Percentiles rank a stretch among this genome's conserved stretches.
Evolutionary conservation across 306 rosid species (phyloP).

Genomic region (Erythrophleum fordii): DNA sequence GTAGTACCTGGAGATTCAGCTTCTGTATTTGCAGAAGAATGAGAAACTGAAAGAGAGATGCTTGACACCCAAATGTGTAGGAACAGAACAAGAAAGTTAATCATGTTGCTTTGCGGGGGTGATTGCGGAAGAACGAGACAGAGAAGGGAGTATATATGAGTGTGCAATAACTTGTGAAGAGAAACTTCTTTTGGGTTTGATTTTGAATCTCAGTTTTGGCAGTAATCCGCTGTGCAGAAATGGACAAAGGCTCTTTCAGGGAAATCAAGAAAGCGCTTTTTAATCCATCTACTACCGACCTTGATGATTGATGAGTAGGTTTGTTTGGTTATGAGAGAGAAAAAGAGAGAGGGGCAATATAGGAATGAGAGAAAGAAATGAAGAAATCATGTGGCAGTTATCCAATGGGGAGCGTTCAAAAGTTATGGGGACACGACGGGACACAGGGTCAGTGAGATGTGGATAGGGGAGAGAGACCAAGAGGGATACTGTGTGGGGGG

Average conservation of each 20-base stretch:
- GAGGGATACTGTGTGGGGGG: background rate
- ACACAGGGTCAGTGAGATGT: slow-evolving; percentile 38
- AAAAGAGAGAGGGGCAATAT: background rate
- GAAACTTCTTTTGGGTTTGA: slow-evolving; percentile 40
- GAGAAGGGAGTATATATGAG: background rate
- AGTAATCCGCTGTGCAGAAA: slow-evolving; percentile 36
- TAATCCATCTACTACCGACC: slow-evolving; percentile 24
- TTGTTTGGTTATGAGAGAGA: background rate
- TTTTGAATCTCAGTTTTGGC: slow-evolving; percentile 46
- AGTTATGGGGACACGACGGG: slow-evolving; percentile 43
- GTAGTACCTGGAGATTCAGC: slow-evolving; percentile 81
- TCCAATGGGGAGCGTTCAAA: slow-evolving; percentile 44
- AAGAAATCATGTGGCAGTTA: slow-evolving; percentile 59
- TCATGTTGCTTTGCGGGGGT: slow-evolving; percentile 45
- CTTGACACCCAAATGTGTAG: slow-evolving; percentile 51
- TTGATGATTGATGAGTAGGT: slow-evolving; percentile 19
- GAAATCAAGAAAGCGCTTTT: slow-evolving; percentile 76
- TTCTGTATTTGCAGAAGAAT: slow-evolving; percentile 54
- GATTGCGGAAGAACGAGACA: slow-evolving; percentile 31
- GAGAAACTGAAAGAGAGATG: slow-evolving; percentile 44
- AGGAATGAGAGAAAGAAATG: slow-evolving; percentile 14
- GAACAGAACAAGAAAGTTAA: slow-evolving; percentile 42
- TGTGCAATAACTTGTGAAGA: slow-evolving; percentile 39
- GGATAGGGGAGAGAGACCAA: slow-evolving; percentile 16
- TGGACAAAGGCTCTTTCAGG: slow-evolving; percentile 60